phyloP scores from a whole-genome alignment of 208 protist genomes.

The Leishmania braziliensis region DNA sequence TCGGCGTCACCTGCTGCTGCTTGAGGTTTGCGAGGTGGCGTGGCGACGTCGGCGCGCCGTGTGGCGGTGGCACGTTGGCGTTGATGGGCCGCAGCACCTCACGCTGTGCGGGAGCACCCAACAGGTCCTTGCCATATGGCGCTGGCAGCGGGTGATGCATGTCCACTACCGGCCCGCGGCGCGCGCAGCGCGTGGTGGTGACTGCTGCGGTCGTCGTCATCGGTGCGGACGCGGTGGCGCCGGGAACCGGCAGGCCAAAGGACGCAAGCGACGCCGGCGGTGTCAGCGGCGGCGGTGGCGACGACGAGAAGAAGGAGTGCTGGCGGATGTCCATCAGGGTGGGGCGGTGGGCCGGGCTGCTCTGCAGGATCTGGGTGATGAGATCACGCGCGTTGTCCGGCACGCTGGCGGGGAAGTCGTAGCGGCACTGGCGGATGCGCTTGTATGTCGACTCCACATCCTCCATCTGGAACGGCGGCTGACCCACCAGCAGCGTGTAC shows the following conservation, averaged over 20 bases:
- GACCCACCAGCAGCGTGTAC: slow-evolving; percentile 97
- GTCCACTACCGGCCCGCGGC: slow-evolving; percentile 18
- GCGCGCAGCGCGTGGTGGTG: slow-evolving; percentile 8
- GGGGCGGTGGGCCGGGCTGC: slow-evolving; percentile 79
- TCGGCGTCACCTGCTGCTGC: slow-evolving; percentile 10
- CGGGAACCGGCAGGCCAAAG: slow-evolving; percentile 35
- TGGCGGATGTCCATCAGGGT: slow-evolving; percentile 85
- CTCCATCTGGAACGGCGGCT: slow-evolving; percentile 98
- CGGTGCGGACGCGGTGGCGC: slow-evolving; percentile 17
- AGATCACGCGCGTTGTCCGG: slow-evolving; percentile 86
- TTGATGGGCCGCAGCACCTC: slow-evolving; percentile 57
- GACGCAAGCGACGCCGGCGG: slow-evolving; percentile 60
- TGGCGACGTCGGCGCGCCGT: slow-evolving; percentile 23
- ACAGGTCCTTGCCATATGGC: slow-evolving; percentile 10
- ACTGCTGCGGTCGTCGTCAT: not conserved
- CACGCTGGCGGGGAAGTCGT: slow-evolving; percentile 89
- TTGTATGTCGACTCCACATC: slow-evolving; percentile 97
- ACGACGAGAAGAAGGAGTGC: slow-evolving; percentile 87
- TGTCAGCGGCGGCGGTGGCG: slow-evolving; percentile 44
- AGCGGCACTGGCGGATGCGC: slow-evolving; percentile 93
- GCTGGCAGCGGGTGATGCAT: slow-evolving; percentile 20
- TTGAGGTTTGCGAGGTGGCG: slow-evolving; percentile 21
- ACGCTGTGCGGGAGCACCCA: slow-evolving; percentile 28
- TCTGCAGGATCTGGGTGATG: slow-evolving; percentile 91
- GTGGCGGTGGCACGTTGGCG: slow-evolving; percentile 39